Percentiles rank a stretch among this genome's conserved stretches.
Evolutionary conservation across 2,329 filamentous ascomycete genomes (phyloP).

Genomic region (Colletotrichum australisinense): DNA sequence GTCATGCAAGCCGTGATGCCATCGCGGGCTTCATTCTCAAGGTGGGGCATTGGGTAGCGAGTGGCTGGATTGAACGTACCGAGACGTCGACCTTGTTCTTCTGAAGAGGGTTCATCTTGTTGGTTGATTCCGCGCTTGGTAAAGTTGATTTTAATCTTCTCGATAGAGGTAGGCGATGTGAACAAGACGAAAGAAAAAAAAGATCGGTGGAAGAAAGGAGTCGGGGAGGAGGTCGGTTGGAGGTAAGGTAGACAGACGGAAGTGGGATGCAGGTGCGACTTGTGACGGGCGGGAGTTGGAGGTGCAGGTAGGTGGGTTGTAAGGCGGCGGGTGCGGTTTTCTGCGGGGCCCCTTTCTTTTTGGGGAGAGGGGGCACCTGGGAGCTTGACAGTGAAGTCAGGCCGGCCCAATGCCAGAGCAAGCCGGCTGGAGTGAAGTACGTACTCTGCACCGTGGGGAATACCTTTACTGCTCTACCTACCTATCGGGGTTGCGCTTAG

Average conservation of each 20-base stretch:
- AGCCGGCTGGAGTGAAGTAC: conserved; percentile 1
- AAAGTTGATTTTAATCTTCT: not conserved
- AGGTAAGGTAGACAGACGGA: conserved; percentile 4
- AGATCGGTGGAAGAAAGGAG: not conserved
- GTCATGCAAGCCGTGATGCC: conserved; percentile 7
- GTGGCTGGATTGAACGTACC: conserved; percentile 67
- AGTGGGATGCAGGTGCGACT: conserved; percentile 29
- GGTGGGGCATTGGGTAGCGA: conserved; percentile 30
- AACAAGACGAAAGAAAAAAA: not conserved
- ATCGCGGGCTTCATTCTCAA: conserved; percentile 8
- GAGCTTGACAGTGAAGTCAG: conserved; percentile 27
- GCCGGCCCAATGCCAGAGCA: conserved; percentile 13
- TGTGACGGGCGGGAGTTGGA: conserved; percentile 33
- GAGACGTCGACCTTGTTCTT: conserved; percentile 98
- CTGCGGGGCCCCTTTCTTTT: conserved; percentile 34
- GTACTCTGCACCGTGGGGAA: not conserved
- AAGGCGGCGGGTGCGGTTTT: conserved; percentile 31
- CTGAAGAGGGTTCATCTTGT: conserved; percentile 91
- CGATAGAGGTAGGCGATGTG: not conserved
- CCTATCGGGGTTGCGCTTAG: not conserved
- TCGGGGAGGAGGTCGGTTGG: conserved; percentile 17
- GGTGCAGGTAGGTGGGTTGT: conserved; percentile 32
- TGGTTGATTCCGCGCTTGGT: not conserved
- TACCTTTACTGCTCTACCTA: not conserved
- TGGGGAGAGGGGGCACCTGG: not conserved